phyloP scores from a whole-genome alignment of 1,284 basidiomycete species.

The Trametes versicolor region DNA sequence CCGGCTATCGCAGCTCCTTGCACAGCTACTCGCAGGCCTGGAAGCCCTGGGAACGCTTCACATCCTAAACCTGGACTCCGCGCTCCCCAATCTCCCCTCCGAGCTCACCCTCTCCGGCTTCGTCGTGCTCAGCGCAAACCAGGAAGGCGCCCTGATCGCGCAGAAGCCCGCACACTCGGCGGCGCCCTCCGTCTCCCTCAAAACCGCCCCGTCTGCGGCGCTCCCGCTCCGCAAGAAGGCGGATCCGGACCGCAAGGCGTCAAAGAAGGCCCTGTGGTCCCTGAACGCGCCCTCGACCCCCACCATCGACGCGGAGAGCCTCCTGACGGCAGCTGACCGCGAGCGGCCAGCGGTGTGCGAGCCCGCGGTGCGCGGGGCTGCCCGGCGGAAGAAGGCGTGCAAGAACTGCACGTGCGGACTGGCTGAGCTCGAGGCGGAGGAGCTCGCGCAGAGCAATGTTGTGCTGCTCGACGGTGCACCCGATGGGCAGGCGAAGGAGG shows the following conservation, averaged over 20 bases:
- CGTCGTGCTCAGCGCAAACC: slow-evolving; percentile 53
- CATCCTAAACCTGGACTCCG: slow-evolving; percentile 61
- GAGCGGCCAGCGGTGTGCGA: slow-evolving; percentile 76
- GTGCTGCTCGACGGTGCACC: slow-evolving; percentile 73
- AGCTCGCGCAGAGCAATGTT: slow-evolving; percentile 66
- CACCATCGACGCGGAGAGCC: slow-evolving; percentile 79
- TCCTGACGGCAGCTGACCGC: slow-evolving; percentile 80
- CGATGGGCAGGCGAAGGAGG: slow-evolving; percentile 66
- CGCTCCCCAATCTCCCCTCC: slow-evolving; percentile 56
- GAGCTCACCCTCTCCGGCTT: slow-evolving; percentile 74
- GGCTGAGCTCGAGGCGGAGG: slow-evolving; percentile 90
- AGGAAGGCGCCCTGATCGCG: slow-evolving; percentile 61
- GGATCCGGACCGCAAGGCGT: slow-evolving; percentile 67
- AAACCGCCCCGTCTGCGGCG: slow-evolving; percentile 48
- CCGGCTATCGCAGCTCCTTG: slow-evolving; percentile 62
- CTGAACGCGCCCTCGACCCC: slow-evolving; percentile 68
- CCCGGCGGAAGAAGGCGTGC: slow-evolving; percentile 89
- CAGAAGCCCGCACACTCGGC: slow-evolving; percentile 68
- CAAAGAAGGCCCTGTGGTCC: slow-evolving; percentile 85
- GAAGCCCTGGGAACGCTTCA: slow-evolving; percentile 74
- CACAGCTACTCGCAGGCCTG: slow-evolving; percentile 66
- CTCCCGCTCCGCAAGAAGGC: slow-evolving; percentile 58
- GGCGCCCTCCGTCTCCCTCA: slow-evolving; percentile 45
- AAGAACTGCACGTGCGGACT: slow-evolving; percentile 95
- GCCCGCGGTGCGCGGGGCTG: slow-evolving; percentile 59